phyloP scores from a whole-genome alignment of 78 protist genomes.

The Pigoraptor vietnamica region DNA sequence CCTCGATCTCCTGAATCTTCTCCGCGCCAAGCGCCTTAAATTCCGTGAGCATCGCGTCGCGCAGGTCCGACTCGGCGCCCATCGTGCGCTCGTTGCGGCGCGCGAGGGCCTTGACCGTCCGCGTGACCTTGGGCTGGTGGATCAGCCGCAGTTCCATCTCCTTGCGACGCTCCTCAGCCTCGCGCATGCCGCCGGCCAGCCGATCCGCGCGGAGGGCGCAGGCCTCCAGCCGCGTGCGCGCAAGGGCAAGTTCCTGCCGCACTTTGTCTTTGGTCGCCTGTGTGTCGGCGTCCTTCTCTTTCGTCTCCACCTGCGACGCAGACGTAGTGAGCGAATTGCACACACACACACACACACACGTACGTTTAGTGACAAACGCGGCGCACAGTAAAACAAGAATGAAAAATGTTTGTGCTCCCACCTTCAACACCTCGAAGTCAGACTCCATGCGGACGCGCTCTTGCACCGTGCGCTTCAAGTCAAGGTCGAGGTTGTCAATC shows the following conservation, averaged over 20 bases:
- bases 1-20: neutral
- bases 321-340: neutral
- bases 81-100: neutral
- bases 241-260: neutral
- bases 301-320: neutral
- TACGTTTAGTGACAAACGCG: too few species aligned
- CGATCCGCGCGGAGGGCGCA: neutral
- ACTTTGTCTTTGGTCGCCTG: neutral
- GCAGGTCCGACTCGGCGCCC: neutral
- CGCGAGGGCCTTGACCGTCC: neutral
- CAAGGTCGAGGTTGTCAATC: neutral
- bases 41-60: neutral
- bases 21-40: neutral
- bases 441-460: neutral
- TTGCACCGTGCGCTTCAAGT: neutral
- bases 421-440: neutral
- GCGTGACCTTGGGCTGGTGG: neutral
- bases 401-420: too few species aligned
- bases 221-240: neutral
- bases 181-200: neutral
- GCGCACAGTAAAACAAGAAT: too few species aligned
- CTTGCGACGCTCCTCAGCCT: neutral
- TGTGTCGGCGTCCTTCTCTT: neutral
- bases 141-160: neutral
- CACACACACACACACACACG: too few species aligned